These are phyloP conservation scores for Blumeriella jaapii DNA, from an alignment of 2,329 filamentous ascomycete genomes.

Conservation along the genomic window DNA sequence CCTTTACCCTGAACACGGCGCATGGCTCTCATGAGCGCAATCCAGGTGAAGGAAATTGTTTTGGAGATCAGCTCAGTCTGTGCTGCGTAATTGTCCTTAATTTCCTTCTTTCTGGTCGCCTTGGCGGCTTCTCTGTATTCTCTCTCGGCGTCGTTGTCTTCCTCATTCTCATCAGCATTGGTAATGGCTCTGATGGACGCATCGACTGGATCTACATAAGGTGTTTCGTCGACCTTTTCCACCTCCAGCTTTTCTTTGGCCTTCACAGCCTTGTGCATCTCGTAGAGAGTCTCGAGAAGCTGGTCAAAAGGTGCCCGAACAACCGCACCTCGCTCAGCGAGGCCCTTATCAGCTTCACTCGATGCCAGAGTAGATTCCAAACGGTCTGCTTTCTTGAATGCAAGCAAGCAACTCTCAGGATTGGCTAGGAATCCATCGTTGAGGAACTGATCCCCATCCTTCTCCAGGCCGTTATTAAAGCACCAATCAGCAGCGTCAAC, in stretches of 20 bases:
- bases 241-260: constrained; percentile 48
- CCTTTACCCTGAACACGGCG: constrained; percentile 84
- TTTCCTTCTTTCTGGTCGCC: constrained; percentile 47
- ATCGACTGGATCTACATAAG: constrained; percentile 25
- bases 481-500: constrained; percentile 91
- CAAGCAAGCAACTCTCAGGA: constrained; percentile 82
- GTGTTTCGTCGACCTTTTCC: constrained; percentile 42
- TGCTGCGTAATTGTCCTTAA: constrained; percentile 55
- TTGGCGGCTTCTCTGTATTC: constrained; percentile 36
- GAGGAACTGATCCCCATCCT: constrained; percentile 58
- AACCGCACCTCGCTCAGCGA: constrained; percentile 47
- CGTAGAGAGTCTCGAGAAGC: constrained; percentile 79
- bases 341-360: constrained; percentile 64
- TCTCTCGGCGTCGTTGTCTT: constrained; percentile 28
- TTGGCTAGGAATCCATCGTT: constrained; percentile 77
- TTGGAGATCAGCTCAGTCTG: constrained; percentile 69
- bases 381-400: constrained; percentile 80
- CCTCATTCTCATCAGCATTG: constrained; percentile 39
- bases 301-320: constrained; percentile 73
- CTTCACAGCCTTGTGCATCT: constrained; percentile 63
- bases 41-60: constrained; percentile 89
- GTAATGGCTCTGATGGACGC: constrained; percentile 29
- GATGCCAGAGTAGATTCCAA: constrained; percentile 68
- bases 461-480: constrained; percentile 60
- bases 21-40: constrained; percentile 86